Conservation (phyloP, 306 rosid genomes). For the Geum urbanum region DNA sequence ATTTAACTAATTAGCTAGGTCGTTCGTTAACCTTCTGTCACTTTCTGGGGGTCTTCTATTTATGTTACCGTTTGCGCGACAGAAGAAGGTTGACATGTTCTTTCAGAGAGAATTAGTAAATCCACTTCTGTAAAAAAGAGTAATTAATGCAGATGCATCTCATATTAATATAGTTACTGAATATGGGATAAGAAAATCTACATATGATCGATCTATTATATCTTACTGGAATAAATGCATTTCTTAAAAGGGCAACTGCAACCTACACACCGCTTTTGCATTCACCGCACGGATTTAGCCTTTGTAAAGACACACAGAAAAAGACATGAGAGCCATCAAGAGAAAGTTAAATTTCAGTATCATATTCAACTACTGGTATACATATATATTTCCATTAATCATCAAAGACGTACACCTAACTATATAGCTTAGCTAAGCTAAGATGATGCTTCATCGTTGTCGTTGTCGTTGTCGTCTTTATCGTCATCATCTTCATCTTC, state of each 20-base stretch:
- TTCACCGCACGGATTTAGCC: neutral
- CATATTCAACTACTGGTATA: conserved; percentile 14
- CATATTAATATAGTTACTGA: neutral
- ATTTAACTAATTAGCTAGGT: neutral
- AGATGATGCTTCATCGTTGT: conserved; percentile 24
- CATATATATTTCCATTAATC: conserved; percentile 19
- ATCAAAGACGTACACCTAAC: conserved; percentile 3
- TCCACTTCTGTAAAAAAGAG: neutral
- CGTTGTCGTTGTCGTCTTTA: conserved; percentile 16
- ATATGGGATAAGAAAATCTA: neutral
- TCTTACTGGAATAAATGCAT: conserved; percentile 3
- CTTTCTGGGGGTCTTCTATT: neutral
- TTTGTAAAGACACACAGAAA: neutral
- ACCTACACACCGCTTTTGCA: neutral
- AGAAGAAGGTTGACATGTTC: neutral
- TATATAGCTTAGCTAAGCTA: conserved; percentile 5
- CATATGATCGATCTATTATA: neutral
- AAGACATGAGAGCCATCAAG: conserved; percentile 2
- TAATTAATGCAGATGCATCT: conserved; percentile 3
- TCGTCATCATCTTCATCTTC: conserved; percentile 20
- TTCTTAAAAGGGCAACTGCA: neutral
- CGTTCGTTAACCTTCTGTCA: neutral
- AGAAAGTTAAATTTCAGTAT: conserved; percentile 14
- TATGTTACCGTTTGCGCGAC: neutral
- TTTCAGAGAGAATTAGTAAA: neutral